Conservation (phyloP, 2,329 filamentous ascomycete species). For the Chaetomiaceae sp. region DNA sequence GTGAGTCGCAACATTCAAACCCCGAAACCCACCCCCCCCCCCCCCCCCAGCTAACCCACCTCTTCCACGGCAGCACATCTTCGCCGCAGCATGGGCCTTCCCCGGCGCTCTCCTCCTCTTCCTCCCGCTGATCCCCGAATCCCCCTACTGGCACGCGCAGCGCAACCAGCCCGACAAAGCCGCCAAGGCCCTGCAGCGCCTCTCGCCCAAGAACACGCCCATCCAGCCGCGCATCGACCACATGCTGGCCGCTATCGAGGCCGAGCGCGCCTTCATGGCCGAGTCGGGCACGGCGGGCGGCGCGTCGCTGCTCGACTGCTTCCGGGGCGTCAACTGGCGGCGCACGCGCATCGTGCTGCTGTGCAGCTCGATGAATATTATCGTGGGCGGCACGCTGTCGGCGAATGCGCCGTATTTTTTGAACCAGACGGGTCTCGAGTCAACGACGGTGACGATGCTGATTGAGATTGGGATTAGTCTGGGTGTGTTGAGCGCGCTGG, state of each 20-base stretch:
- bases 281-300: not conserved
- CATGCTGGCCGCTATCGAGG: not conserved
- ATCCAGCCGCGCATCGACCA: not conserved
- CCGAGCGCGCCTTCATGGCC: not conserved
- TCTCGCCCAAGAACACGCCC: not conserved
- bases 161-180: not conserved
- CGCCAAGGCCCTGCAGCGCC: not conserved
- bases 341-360: slow-evolving; percentile 22
- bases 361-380: slow-evolving; percentile 7
- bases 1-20: not conserved
- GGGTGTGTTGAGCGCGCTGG: slow-evolving; percentile 12
- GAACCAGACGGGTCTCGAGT: slow-evolving; percentile 23
- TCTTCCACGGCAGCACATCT: not conserved
- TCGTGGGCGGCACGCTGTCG: slow-evolving; percentile 19
- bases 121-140: not conserved
- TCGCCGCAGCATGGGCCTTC: not conserved
- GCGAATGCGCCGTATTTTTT: slow-evolving; percentile 27
- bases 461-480: slow-evolving; percentile 18
- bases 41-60: no score
- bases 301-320: not conserved
- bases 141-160: not conserved
- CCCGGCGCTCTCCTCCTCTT: not conserved
- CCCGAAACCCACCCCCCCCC: no score
- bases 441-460: slow-evolving; percentile 21
- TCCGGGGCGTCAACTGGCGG: slow-evolving; percentile 20